These are phyloP conservation scores for Sesbania bispinosa DNA, from an alignment of 306 rosid genomes.

Conservation along the genomic window DNA sequence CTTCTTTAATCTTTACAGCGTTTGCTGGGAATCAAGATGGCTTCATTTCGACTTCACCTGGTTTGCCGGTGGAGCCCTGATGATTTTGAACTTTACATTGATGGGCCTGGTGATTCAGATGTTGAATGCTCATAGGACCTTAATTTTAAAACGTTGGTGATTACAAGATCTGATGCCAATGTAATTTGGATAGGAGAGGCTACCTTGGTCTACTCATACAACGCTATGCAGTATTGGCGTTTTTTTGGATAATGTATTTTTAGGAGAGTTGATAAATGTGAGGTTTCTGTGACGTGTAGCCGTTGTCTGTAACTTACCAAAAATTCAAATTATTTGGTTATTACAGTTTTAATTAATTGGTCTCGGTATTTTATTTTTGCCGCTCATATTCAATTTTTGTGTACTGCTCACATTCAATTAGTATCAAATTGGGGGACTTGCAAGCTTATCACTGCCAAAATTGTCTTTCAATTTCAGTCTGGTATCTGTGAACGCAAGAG, in stretches of 20 bases:
- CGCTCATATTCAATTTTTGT: too few species aligned
- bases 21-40: conserved; percentile 71
- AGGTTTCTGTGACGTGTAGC: background rate
- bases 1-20: conserved; percentile 78
- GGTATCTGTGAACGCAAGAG: background rate
- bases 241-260: background rate
- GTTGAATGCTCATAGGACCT: conserved; percentile 54
- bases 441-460: background rate
- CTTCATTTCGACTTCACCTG: conserved; percentile 69
- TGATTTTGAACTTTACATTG: conserved; percentile 63
- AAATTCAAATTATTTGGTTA: background rate
- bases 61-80: conserved; percentile 80
- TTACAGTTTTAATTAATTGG: background rate
- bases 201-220: background rate
- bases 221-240: background rate
- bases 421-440: background rate
- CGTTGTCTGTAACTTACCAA: conserved; percentile 15
- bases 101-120: conserved; percentile 79
- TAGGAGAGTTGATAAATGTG: background rate
- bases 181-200: background rate
- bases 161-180: background rate
- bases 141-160: background rate
- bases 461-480: background rate
- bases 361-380: too few species aligned
- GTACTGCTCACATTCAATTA: too few species aligned